These are phyloP conservation scores for Magnaporthiopsis rhizophila DNA, from an alignment of 2,329 filamentous ascomycete genomes.

Conservation along the genomic window DNA sequence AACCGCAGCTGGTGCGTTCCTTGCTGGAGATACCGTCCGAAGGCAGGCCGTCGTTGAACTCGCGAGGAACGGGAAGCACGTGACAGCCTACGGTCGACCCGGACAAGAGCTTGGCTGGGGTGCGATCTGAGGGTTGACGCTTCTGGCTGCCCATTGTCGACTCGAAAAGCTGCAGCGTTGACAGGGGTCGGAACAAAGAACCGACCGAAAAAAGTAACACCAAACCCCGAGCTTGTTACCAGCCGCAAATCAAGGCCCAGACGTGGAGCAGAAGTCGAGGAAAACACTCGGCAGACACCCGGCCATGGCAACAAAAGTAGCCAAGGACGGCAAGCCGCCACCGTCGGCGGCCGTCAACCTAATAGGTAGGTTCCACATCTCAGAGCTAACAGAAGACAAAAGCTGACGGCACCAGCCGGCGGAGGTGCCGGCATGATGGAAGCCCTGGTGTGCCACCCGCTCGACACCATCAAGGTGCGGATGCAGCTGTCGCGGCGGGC, in stretches of 20 bases:
- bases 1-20: background rate
- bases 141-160: too few species aligned
- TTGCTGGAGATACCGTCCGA: background rate
- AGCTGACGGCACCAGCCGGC: conserved; percentile 53
- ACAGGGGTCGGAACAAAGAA: too few species aligned
- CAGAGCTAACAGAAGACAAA: background rate
- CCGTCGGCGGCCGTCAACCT: conserved; percentile 79
- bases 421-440: conserved; percentile 99
- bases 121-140: too few species aligned
- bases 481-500: conserved; percentile 95
- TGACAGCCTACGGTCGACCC: background rate
- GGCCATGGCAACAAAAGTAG: conserved; percentile 33
- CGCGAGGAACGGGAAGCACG: background rate
- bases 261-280: background rate
- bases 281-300: background rate
- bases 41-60: background rate
- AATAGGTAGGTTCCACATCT: conserved; percentile 56
- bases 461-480: conserved; percentile 97
- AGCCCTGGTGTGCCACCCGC: conserved; percentile 87
- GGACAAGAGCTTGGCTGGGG: background rate
- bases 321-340: conserved; percentile 58
- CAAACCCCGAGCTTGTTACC: too few species aligned
- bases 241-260: background rate
- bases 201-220: too few species aligned
- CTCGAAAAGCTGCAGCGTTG: too few species aligned